A percentile compares a stretch with the other conserved stretches of the same genome.
These are phyloP conservation scores for Allomyces macrogynus DNA, from an alignment of 192 early-diverging fungal genomes.

Conservation along the genomic window DNA sequence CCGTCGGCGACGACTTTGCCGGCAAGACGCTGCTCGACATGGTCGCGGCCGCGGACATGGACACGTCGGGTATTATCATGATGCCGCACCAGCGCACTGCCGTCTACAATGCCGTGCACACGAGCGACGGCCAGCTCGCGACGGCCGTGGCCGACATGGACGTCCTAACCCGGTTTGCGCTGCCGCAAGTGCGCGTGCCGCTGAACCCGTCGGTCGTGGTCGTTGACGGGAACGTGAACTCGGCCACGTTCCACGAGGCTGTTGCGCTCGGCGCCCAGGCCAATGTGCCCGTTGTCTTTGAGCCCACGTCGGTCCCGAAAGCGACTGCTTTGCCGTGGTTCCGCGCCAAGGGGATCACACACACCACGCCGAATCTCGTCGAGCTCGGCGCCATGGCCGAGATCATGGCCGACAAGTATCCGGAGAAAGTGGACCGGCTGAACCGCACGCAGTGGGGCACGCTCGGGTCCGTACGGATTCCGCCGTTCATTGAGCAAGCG, in stretches of 20 bases:
- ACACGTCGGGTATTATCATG: slow-evolving; percentile 6
- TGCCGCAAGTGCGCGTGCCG: slow-evolving; percentile 3
- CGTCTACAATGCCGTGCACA: slow-evolving; percentile 62
- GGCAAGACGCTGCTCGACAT: slow-evolving; percentile 30
- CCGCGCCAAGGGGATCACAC: slow-evolving; percentile 18
- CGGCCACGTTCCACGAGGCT: slow-evolving; percentile 6
- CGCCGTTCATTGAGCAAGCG: background rate
- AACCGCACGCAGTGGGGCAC: slow-evolving; percentile 5
- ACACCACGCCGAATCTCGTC: slow-evolving; percentile 49
- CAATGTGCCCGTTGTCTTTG: slow-evolving; percentile 41
- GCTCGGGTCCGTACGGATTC: background rate
- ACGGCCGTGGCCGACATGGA: slow-evolving; percentile 86
- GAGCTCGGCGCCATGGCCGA: slow-evolving; percentile 44
- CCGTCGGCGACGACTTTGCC: slow-evolving; percentile 50
- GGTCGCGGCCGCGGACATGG: slow-evolving; percentile 36
- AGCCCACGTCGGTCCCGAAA: slow-evolving; percentile 82
- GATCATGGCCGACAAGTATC: slow-evolving; percentile 1
- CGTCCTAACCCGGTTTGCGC: slow-evolving; percentile 36
- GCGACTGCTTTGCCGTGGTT: slow-evolving; percentile 27
- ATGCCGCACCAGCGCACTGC: slow-evolving; percentile 33
- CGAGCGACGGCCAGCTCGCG: slow-evolving; percentile 42
- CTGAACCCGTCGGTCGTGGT: slow-evolving; percentile 28
- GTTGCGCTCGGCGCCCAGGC: background rate
- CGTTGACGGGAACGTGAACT: slow-evolving; percentile 54
- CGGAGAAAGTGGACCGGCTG: slow-evolving; percentile 3